Evolutionary conservation across 176 grass and related monocot genomes (phyloP), one percentile per base, ranked within the genome.

Genomic region (Coix lacrymajobi): DNA sequence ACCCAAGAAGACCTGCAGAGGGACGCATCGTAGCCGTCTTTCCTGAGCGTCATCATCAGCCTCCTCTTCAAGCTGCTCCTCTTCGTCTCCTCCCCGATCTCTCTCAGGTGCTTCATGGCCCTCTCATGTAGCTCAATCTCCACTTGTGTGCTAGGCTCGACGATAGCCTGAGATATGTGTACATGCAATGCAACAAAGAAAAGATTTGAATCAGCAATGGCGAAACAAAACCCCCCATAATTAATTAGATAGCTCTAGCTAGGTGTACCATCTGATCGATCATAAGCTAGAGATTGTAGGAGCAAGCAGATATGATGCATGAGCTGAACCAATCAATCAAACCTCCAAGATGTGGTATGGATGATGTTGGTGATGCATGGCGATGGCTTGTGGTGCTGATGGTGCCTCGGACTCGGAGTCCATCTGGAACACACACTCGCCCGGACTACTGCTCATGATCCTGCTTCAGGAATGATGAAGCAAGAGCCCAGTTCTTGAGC

Each of bases 1-100:
- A 51, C 86, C 92, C 92, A 92, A 16, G 92, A 94, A 49, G 89
- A 92, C 80, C 46, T 85, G 84, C 86, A 89, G 66, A 94, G 87
- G 10, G 89, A 94, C 0, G 89, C 92, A 28, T 92, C 83, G 7
- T 91, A 94, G 52, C 92, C 92, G 52, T 94, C 88, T 44, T 86
- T 94, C 71, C 81, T 89, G 8, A 94, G 83, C 68, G 73, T 84
- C 89, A 87, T 81, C 89, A 94, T 81, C 14, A 94, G 81, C 83
- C 86, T 85, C 87, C 71, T 89, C 76, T 92, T 86, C 66, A 91
- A 78, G 36, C 73, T 89, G 71, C 75, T 79, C 57, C 62, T 84
- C 75, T 64, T 78, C 52, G 45, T 77, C 40, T 85, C 92, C n/a
- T 89, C 89, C 14, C 76, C 92, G 1, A 84, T 86, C 31, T 94